These are phyloP conservation scores for Rhizopus delemar DNA, from an alignment of 371 early-diverging fungal species.

Conservation along the genomic window DNA sequence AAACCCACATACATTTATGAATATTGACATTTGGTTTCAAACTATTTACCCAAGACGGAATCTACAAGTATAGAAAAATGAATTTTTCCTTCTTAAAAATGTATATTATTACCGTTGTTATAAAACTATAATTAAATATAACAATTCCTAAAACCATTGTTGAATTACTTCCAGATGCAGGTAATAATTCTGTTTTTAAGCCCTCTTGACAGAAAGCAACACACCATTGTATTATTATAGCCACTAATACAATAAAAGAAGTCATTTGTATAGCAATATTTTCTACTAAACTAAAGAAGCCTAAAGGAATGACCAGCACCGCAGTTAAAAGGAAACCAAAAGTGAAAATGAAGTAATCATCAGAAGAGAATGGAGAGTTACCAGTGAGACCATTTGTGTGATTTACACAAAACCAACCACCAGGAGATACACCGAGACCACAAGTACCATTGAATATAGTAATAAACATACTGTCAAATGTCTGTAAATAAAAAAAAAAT, in stretches of 20 bases:
- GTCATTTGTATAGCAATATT: slow-evolving; percentile 60
- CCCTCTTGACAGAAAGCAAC: slow-evolving; percentile 57
- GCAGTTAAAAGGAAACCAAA: slow-evolving; percentile 54
- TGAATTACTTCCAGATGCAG: slow-evolving; percentile 44
- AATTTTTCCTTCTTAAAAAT: too few relatives aligned
- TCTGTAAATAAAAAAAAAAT: slow-evolving; percentile 18
- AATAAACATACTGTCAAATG: slow-evolving; percentile 46
- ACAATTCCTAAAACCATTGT: slow-evolving; percentile 60
- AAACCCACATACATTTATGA: slow-evolving; percentile 52
- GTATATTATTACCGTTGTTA: slow-evolving; percentile 45
- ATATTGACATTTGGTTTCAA: slow-evolving; percentile 54
- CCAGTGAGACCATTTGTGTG: slow-evolving; percentile 12
- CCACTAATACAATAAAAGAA: slow-evolving; percentile 49
- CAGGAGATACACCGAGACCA: slow-evolving; percentile 41
- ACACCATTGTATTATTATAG: slow-evolving; percentile 58
- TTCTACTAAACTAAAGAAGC: slow-evolving; percentile 58
- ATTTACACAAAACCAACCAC: slow-evolving; percentile 43
- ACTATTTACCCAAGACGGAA: slow-evolving; percentile 67
- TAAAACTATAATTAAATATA: slow-evolving; percentile 64
- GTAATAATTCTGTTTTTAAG: slow-evolving; percentile 45
- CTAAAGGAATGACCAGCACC: slow-evolving; percentile 56
- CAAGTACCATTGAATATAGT: slow-evolving; percentile 47
- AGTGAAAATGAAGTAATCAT: slow-evolving; percentile 57
- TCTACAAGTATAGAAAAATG: slow-evolving; percentile 16
- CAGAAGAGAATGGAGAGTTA: slow-evolving; percentile 48